Evolutionary conservation across 768 basidiomycete species (phyloP), one percentile per base, ranked within the genome.

Genomic region (Tricholoma matsutake): DNA sequence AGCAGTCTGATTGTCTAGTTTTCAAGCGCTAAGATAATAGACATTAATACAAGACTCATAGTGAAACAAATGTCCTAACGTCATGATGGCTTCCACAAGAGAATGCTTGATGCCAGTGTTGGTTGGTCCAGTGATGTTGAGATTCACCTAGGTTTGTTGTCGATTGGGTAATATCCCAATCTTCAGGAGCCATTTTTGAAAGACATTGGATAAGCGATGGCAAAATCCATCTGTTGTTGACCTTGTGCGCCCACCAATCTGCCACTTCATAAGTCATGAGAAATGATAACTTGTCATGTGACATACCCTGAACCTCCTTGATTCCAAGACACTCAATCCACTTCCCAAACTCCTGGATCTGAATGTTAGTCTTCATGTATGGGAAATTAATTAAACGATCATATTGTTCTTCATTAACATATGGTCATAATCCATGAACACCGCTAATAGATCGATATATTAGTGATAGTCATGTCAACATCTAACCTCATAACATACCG

Each of bases 241-340:
- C 37, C 34, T 71, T 71, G 55, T 68, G 69, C 2, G 49, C 53
- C 69, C 69, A 70, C 69, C 67, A 70, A 59, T 64, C 66, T 66
- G 53, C 10, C 13, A 11, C 22, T 31, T 14, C 14, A 28, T 37
- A 20, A 20, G 53, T 10, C 34, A 29, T 10, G 35, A 20, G 20
- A 29, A 34, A 6, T 20, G 6, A 29, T 13, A 1, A 22, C 10
- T 34, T 22, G 6, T 10, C n/a, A 39, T 22, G 22, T 20, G 29
- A 52, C 58, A 13, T 20, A 65, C 66, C 64, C 25, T 63, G 57
- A 25, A 67, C 56, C 37, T 67, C 61, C 31, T 54, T 60, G 20
- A 56, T 54, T 34, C 45, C 60, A 39, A 58, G 20, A 14, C 10
- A 9, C 10, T 28, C 29, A 20, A 62, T 34, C 37, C 51, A 62